Percentiles rank a stretch among this genome's conserved stretches.
Conservation (phyloP, 2,329 filamentous ascomycete species). For the Fusarium sacchari region DNA sequence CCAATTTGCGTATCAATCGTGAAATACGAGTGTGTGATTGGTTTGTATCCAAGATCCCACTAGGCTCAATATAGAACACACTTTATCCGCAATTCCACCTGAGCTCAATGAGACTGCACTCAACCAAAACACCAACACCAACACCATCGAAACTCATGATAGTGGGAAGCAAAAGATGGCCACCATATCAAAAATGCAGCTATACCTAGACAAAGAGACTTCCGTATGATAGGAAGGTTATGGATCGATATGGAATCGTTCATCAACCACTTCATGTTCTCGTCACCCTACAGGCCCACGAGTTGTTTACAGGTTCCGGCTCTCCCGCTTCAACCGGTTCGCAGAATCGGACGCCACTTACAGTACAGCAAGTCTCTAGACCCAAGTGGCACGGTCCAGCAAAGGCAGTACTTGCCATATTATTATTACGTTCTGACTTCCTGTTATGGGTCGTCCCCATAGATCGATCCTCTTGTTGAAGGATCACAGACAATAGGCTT, state of each 20-base stretch:
- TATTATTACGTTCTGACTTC: neutral
- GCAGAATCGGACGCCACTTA: neutral
- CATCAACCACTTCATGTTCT: neutral
- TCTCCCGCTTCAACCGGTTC: neutral
- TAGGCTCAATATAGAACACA: slow-evolving; percentile 8
- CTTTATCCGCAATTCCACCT: neutral
- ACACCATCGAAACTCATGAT: neutral
- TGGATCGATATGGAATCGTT: neutral
- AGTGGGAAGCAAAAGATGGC: neutral
- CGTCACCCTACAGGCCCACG: neutral
- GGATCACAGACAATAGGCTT: neutral
- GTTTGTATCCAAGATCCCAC: neutral
- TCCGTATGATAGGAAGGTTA: no score
- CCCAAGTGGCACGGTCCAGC: neutral
- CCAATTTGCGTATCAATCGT: slow-evolving; percentile 20
- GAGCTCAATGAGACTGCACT: neutral
- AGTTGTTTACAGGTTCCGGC: neutral
- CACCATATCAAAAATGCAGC: neutral
- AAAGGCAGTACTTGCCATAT: slow-evolving; percentile 1
- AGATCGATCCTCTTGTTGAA: neutral
- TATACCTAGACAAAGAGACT: rapidly evolving
- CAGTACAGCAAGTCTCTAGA: neutral
- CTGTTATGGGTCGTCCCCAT: neutral
- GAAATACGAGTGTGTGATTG: slow-evolving; percentile 8
- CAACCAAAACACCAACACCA: slow-evolving; percentile 4